Percentiles rank a stretch among this genome's conserved stretches.
Evolutionary conservation across 1,284 basidiomycete genomes (phyloP).

Genomic region (Irpex sp.): DNA sequence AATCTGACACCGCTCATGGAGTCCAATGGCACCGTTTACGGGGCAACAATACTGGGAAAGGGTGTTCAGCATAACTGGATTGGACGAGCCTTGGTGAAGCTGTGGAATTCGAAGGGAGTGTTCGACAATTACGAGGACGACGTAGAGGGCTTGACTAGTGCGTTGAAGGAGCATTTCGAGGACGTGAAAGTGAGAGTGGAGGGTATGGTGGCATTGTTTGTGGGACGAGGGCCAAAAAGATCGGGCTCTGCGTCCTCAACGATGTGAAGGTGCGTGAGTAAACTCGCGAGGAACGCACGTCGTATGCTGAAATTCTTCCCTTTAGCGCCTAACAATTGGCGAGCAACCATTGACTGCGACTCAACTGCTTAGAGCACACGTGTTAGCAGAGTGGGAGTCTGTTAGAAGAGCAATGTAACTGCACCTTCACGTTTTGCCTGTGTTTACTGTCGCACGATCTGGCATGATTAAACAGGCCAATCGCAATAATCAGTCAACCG

Average conservation of each 20-base stretch:
- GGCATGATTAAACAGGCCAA: no score
- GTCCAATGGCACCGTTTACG: conserved; percentile 20
- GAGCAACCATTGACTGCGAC: no score
- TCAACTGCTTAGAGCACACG: no score
- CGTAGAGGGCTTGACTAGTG: conserved; percentile 15
- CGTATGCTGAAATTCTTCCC: no score
- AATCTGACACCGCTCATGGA: conserved; percentile 15
- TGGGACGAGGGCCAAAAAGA: conserved; percentile 8
- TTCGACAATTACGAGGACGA: conserved; percentile 19
- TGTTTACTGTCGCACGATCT: no score
- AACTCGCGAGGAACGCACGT: no score
- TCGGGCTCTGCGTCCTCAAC: no score
- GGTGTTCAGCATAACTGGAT: conserved; percentile 20
- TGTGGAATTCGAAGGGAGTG: conserved; percentile 19
- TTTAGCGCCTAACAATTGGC: no score
- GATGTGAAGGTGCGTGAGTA: not conserved
- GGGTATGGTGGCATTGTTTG: conserved; percentile 21
- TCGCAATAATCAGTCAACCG: no score
- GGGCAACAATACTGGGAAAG: conserved; percentile 20
- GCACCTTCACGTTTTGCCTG: no score
- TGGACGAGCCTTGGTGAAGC: conserved; percentile 15
- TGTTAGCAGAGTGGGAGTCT: no score
- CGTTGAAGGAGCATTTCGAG: conserved; percentile 17
- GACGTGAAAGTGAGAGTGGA: conserved; percentile 19
- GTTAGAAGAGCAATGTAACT: no score